Percentiles rank a stretch among this genome's conserved stretches.
Conservation (phyloP, 306 rosid species). For the Lathyrus sativus region DNA sequence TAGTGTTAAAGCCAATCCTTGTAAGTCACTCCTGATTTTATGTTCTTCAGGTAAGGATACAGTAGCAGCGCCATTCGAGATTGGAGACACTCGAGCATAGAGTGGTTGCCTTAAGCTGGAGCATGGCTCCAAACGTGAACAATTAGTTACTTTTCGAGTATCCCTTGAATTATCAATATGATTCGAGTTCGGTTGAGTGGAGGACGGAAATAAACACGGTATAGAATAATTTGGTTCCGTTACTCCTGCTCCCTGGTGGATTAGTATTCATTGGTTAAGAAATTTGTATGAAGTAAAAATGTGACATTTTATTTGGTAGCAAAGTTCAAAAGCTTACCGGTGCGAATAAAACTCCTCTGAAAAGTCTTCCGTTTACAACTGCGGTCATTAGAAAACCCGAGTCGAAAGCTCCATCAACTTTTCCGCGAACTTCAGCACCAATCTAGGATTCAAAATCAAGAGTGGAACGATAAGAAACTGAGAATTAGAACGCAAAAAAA, state of each 20-base stretch:
- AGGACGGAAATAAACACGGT: slow-evolving; percentile 29
- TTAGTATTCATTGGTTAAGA: neutral
- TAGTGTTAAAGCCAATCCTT: slow-evolving; percentile 77
- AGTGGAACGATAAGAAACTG: slow-evolving; percentile 6
- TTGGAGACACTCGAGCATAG: slow-evolving; percentile 44
- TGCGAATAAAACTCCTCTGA: slow-evolving; percentile 83
- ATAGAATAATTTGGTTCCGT: slow-evolving; percentile 44
- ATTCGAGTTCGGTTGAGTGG: slow-evolving; percentile 47
- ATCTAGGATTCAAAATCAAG: slow-evolving; percentile 52
- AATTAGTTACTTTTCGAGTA: slow-evolving; percentile 41
- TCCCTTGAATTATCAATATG: slow-evolving; percentile 37
- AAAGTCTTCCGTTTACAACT: slow-evolving; percentile 67
- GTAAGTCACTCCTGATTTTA: slow-evolving; percentile 72
- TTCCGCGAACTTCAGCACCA: slow-evolving; percentile 85
- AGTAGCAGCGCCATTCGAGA: slow-evolving; percentile 42
- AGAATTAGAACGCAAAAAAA: neutral
- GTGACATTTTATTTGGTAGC: neutral
- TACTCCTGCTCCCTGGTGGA: slow-evolving; percentile 59
- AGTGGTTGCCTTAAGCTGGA: slow-evolving; percentile 48
- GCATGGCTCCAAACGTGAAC: slow-evolving; percentile 34
- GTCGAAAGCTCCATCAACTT: slow-evolving; percentile 85
- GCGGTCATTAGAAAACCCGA: slow-evolving; percentile 88
- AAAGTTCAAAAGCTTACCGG: slow-evolving; percentile 60
- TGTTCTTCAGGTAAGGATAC: slow-evolving; percentile 48
- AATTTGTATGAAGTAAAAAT: neutral